Percentiles rank a stretch among this genome's conserved stretches.
These are phyloP conservation scores for Yamadazyma sp. DNA, from an alignment of 805 yeast species.

Conservation along the genomic window DNA sequence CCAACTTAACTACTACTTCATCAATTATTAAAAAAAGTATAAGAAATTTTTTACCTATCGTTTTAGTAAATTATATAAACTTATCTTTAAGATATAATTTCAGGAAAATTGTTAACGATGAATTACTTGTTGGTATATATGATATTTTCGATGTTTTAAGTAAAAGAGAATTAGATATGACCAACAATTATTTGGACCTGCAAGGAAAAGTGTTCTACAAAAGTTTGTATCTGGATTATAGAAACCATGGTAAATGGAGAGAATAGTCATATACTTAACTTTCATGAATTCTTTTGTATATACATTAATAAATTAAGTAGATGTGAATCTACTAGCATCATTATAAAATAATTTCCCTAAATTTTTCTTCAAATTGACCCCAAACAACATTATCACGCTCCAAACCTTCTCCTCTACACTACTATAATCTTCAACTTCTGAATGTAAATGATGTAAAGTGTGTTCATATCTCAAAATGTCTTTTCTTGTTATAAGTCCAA, in stretches of 20 bases:
- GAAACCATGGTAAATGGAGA: conserved; percentile 78
- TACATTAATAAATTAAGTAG: neutral
- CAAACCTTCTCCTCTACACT: conserved; percentile 33
- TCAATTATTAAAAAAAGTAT: conserved; percentile 56
- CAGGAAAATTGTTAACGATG: conserved; percentile 42
- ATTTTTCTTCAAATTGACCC: conserved; percentile 18
- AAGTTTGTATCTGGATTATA: conserved; percentile 68
- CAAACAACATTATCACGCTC: conserved; percentile 25
- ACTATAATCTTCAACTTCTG: conserved; percentile 14
- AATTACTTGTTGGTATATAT: conserved; percentile 55
- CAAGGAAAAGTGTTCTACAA: conserved; percentile 69
- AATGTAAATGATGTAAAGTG: conserved; percentile 17
- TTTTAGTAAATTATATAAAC: conserved; percentile 58
- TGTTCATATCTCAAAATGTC: conserved; percentile 69
- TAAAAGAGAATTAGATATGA: conserved; percentile 56
- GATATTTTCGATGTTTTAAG: conserved; percentile 69
- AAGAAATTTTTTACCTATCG: conserved; percentile 58
- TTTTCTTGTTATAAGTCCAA: conserved; percentile 82
- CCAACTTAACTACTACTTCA: conserved; percentile 41
- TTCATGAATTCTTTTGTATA: neutral
- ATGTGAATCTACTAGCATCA: conserved; percentile 26
- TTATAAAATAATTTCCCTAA: conserved; percentile 29
- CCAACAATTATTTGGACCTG: conserved; percentile 63
- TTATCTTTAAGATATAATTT: conserved; percentile 51
- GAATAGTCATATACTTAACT: conserved; percentile 23